These are phyloP conservation scores for Penicillium macrosclerotiorum DNA, from an alignment of 495 filamentous ascomycete genomes.

Conservation along the genomic window DNA sequence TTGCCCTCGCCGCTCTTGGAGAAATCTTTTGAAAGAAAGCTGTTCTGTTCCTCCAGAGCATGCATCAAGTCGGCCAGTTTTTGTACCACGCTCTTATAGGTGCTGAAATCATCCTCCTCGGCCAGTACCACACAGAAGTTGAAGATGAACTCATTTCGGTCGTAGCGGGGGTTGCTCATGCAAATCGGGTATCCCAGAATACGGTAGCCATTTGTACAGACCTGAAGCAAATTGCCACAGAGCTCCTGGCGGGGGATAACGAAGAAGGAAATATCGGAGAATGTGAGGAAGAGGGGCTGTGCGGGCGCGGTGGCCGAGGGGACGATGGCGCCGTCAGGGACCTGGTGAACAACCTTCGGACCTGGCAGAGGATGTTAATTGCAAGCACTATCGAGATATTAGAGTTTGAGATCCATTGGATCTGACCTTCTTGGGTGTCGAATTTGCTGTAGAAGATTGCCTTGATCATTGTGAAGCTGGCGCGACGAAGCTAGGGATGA, in stretches of 20 bases:
- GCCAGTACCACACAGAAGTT: conserved; percentile 89
- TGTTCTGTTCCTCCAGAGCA: conserved; percentile 81
- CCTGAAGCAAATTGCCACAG: conserved; percentile 76
- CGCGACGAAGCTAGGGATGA: conserved; percentile 8
- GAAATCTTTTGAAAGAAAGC: conserved; percentile 58
- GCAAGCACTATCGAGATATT: neutral
- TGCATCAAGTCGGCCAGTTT: conserved; percentile 83
- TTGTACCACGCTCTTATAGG: conserved; percentile 78
- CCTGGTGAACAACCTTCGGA: conserved; percentile 62
- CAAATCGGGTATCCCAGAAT: conserved; percentile 88
- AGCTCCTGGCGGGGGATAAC: conserved; percentile 92
- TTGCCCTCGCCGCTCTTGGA: conserved; percentile 53
- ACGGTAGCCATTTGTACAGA: conserved; percentile 72
- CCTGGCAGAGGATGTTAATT: conserved; percentile 48
- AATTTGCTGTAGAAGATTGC: conserved; percentile 96
- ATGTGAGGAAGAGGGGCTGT: conserved; percentile 72
- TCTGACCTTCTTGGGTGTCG: conserved; percentile 79
- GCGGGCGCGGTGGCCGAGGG: conserved; percentile 49
- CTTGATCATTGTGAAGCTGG: conserved; percentile 62
- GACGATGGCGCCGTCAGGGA: conserved; percentile 67
- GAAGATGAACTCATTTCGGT: conserved; percentile 96
- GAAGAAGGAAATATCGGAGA: conserved; percentile 78
- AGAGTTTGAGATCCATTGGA: neutral
- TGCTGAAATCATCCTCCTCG: conserved; percentile 62
- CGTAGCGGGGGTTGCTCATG: conserved; percentile 71